phyloP scores from a whole-genome alignment of 768 basidiomycete species.

The Lentinula sp. region DNA sequence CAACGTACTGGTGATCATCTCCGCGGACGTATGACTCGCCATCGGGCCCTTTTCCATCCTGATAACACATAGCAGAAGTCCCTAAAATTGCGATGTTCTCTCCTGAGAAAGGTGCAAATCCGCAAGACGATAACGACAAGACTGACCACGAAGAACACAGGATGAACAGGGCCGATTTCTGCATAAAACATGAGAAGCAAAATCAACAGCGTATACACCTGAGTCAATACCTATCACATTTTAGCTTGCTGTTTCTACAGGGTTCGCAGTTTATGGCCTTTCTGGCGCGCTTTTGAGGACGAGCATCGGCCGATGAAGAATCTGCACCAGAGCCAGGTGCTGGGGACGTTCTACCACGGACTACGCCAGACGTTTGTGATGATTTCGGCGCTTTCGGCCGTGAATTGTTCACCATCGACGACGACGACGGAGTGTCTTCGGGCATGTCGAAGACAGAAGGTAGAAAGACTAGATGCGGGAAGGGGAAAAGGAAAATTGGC shows the following conservation, averaged over 20 bases:
- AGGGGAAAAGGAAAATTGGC: conserved; percentile 3
- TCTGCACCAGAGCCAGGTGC: conserved; percentile 32
- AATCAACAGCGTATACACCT: conserved; percentile 2
- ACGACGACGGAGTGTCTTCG: conserved; percentile 27
- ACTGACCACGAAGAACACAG: conserved; percentile 74
- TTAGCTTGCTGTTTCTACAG: conserved; percentile 81
- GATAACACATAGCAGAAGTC: conserved; percentile 76
- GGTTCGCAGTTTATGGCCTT: conserved; percentile 90
- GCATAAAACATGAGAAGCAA: conserved; percentile 11
- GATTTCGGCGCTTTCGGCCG: conserved; percentile 37
- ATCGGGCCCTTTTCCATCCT: conserved; percentile 65
- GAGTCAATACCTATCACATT: conserved; percentile 68
- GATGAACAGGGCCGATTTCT: conserved; percentile 88
- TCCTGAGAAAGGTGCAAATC: conserved; percentile 2
- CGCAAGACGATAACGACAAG: not conserved
- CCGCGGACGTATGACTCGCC: conserved; percentile 45
- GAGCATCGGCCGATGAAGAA: conserved; percentile 34
- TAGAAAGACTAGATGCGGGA: not conserved
- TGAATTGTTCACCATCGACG: conserved; percentile 30
- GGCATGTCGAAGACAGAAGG: conserved; percentile 21
- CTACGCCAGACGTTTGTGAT: conserved; percentile 28
- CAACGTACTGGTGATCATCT: conserved; percentile 54
- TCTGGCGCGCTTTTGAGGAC: conserved; percentile 74
- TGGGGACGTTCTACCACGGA: conserved; percentile 49
- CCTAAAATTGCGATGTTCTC: conserved; percentile 35